These are phyloP conservation scores for Paraleonurus japonicus DNA, from an alignment of 257 asterid species.

Conservation along the genomic window DNA sequence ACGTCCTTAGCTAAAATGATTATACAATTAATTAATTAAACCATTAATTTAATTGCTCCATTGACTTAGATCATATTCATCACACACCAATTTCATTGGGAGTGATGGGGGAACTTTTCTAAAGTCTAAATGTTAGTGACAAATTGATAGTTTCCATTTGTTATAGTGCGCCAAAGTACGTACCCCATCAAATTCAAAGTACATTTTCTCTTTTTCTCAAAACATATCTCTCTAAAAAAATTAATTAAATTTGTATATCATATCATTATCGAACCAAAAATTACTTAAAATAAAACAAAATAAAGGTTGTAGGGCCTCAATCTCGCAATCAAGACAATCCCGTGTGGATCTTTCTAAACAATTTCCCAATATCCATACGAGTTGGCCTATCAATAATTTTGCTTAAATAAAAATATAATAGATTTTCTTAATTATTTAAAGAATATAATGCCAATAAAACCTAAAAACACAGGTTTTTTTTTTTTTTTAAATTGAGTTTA, in stretches of 20 bases:
- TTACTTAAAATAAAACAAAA: background rate
- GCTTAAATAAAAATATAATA: too few species aligned
- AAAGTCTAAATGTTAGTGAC: background rate
- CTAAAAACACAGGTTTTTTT: too few species aligned
- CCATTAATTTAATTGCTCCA: background rate
- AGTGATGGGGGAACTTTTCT: background rate
- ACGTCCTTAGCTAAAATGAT: background rate
- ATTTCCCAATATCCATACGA: too few species aligned
- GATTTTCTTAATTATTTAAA: too few species aligned
- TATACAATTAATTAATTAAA: background rate
- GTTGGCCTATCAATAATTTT: too few species aligned
- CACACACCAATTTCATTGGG: background rate
- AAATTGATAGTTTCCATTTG: background rate
- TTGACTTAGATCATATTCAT: slow-evolving; percentile 3
- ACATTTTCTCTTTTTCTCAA: background rate
- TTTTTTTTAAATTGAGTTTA: too few species aligned
- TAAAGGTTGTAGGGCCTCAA: too few species aligned
- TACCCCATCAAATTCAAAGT: background rate
- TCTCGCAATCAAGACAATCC: too few species aligned
- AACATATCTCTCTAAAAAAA: background rate
- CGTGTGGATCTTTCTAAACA: too few species aligned
- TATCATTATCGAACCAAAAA: background rate
- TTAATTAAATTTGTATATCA: background rate
- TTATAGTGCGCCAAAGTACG: background rate
- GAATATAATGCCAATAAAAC: too few species aligned